Evolutionary conservation across 768 basidiomycete species (phyloP), one percentile per base, ranked within the genome.

Genomic region (Tylopilus rubrobrunneus): DNA sequence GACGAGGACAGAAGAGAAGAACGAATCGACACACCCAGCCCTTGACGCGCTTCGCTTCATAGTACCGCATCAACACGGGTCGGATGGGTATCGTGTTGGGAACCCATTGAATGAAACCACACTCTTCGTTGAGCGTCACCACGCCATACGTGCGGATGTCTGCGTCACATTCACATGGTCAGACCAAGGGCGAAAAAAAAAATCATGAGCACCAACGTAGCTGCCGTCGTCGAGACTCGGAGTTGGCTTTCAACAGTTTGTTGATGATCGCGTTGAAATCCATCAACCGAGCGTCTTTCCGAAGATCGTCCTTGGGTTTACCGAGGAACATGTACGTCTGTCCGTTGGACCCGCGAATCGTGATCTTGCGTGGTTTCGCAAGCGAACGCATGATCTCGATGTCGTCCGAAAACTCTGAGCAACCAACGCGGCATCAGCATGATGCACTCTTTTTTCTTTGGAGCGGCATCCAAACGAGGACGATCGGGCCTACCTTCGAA

Each of bases 61-160:
- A 99, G 5, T 71, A 72, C 55, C 84, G 85, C 48, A 78, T 59
- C 14, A 98, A 74, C 42, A 98, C 80, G 1, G 81, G 79, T 28
- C 96, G 86, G 36, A 98, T 71, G 1, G 92, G 89, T 27, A 83
- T 78, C 1, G 95, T 97, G 67, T 98, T 89, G 0, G 88, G 90
- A 4, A 99, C 97, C 97, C 97, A 99, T 83, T 99, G 92, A 52
- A 98, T 92, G 46, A 98, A 84, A 0, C 97, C 97, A 63, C 95
- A 98, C 59, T 96, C 93, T 61, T 98, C 96, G 65, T 97, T 98
- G 57, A 99, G 78, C 6, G 95, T 92, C 27, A 97, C 87, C n/a
- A 98, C 93, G n/a, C 93, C 91, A 64, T 98, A 99, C 3, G 97
- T 98, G 25, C 96, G 85, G 53, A 99, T 92, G 66, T 88, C 96